Conservation (phyloP, 441 rosid genomes). For the Biscutella auriculata region DNA sequence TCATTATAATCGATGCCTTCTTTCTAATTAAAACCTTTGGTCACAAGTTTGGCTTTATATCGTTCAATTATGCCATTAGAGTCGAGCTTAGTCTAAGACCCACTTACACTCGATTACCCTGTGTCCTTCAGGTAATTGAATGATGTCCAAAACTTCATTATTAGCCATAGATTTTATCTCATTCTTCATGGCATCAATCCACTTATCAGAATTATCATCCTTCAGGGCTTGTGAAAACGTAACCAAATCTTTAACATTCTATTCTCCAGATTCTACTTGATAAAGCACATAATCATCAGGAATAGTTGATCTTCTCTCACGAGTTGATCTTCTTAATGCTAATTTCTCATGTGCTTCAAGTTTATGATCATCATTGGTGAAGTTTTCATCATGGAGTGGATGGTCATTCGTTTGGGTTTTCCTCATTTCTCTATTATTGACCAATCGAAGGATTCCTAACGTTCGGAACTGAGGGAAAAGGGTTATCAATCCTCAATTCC, state of each 20-base stretch:
- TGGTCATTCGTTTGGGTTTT: too few relatives aligned
- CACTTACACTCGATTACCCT: background rate
- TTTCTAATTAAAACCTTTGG: background rate
- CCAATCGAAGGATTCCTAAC: background rate
- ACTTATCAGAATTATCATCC: background rate
- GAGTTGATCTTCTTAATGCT: too few relatives aligned
- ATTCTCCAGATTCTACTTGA: background rate
- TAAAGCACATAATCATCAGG: background rate
- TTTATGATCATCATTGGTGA: background rate
- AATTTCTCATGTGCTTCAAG: background rate
- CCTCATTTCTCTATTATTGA: background rate
- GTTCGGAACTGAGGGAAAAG: background rate
- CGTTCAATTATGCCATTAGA: background rate
- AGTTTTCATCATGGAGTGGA: background rate
- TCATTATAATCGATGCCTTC: background rate
- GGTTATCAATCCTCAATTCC: background rate
- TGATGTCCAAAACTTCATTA: background rate
- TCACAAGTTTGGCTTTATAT: background rate
- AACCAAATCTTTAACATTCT: background rate
- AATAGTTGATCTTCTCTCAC: background rate
- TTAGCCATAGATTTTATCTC: background rate
- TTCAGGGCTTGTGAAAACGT: background rate
- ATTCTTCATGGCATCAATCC: background rate
- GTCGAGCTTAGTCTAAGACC: background rate
- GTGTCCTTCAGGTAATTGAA: background rate